Base-by-base conservation (phyloP, 192 early-diverging fungal genomes). In the Diversispora eburnea region DNA sequence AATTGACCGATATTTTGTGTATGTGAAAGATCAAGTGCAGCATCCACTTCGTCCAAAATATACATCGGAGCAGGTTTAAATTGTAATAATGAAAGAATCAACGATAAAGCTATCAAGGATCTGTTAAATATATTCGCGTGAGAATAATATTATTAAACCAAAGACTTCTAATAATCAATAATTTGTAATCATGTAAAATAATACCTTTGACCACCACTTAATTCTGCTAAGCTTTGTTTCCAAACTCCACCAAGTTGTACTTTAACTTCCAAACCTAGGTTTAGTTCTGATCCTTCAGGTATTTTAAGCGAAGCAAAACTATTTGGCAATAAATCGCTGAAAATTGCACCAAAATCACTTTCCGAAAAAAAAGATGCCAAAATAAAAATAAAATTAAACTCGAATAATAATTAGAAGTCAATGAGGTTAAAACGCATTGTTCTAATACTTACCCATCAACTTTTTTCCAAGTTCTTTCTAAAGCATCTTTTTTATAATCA, bases 51-150 rank as follows among this genome's bases (percentile, higher is more conserved):
- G 80, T 99, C 98, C 48, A 99, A 79, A 80, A 99, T 98, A 81
- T 99, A 99, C 98, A 99, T 98, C 13, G 98, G 98, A 0, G 98
- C 98, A 9, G 98, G 98, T 77, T 99, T 99, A 79, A 94, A 98
- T 86, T 97, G 95, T 12, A 99, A 85, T 25, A 99, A 81, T 33
- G 98, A 92, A 47, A 99, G 83, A 73, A 99, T 98, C 51, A 99
- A 81, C 10, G 98, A 95, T 41, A 99, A 88, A 0, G 98, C 98
- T 73, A 99, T 92, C 57, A 99, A 82, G 5, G 96, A 98, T 67
- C 93, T 92, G 75, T 58, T 7, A 46, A 58, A 41, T 46, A 41
- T 46, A 69, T 58, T 5, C 25, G 56, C 39, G 45, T 74, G 82
- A 54, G 10, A 33, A n/a, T 19, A 15, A 8, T 46, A 67, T 81